A percentile compares a stretch with the other conserved stretches of the same genome.
Conservation (phyloP, 371 early-diverging fungal species). For the Capillidium heterosporum region DNA sequence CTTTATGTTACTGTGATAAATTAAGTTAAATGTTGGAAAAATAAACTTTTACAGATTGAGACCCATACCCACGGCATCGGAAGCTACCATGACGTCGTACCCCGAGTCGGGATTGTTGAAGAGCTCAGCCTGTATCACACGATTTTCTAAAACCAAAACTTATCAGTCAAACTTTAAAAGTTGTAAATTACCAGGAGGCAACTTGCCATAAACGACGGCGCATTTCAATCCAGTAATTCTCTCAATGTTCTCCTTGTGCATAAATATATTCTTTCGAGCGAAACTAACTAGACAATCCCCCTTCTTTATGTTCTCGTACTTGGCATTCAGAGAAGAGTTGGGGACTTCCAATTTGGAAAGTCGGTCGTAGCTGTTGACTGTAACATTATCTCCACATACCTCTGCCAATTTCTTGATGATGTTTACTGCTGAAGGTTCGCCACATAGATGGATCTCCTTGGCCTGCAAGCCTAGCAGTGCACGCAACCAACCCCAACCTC, state of each 20-base stretch:
- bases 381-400: conserved; percentile 63
- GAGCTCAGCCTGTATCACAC: conserved; percentile 68
- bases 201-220: conserved; percentile 83
- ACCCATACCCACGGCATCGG: conserved; percentile 96
- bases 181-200: conserved; percentile 54
- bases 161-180: neutral
- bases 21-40: neutral
- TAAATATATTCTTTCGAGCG: conserved; percentile 61
- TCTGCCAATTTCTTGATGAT: conserved; percentile 31
- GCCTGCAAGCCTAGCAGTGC: conserved; percentile 67
- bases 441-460: conserved; percentile 80
- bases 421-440: conserved; percentile 73
- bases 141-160: conserved; percentile 34
- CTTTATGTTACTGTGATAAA: conserved; percentile 45
- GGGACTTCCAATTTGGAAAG: conserved; percentile 46
- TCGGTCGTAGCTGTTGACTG: conserved; percentile 59
- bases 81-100: conserved; percentile 76
- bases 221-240: conserved; percentile 44
- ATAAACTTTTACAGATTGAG: conserved; percentile 52
- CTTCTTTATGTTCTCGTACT: conserved; percentile 30
- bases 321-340: conserved; percentile 25
- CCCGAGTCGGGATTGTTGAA: conserved; percentile 75
- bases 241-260: conserved; percentile 56
- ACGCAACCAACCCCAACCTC: conserved; percentile 95
- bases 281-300: conserved; percentile 89